Evolutionary conservation across 345 rosid genomes (phyloP), one percentile per base, ranked within the genome.

Genomic region (Diplotaxis tenuifolia): DNA sequence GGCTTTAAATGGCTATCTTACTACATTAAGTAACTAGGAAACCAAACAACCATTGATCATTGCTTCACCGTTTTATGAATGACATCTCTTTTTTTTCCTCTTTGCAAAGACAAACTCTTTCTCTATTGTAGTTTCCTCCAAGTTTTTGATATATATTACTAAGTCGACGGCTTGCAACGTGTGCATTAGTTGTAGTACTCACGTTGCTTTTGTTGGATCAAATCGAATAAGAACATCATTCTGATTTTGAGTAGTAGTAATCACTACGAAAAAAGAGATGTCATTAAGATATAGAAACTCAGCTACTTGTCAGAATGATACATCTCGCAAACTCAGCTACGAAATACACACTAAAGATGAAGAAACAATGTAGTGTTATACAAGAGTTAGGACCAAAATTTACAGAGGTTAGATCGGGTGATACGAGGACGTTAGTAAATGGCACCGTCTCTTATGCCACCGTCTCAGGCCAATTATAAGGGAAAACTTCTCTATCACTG

Each of bases 1-100:
- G 96, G 93, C 6, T 90, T 90, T 78, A 83, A 79, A 72, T 88
- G 96, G 93, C 55, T 90, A 9, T 90, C 96, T 65, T 85, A 88
- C 67, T 84, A 90, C 77, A 87, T 89, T 80, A 87, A 89, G 69
- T 89, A 68, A 49, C 1, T 47, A 40, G 28, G 23, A 56, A 5
- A 54, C 42, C 60, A 72, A 52, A 45, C 70, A 54, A 8, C 3
- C 42, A 27, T 14, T 53, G 61, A 23, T 38, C 7, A 32, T 11
- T 54, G 55, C 45, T 72, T 62, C 58, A 42, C 5, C 49, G 25
- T 47, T 66, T 53, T 58, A 21, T 74, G 10, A 57, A n/a, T 47
- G 6, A 18, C 7, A 63, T 34, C 61, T 72, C 29, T 10, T 10
- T 29, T 38, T 53, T 53, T 53, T 27, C 28, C 47, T 67, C n/a